Evolutionary conservation across 169 alveolate genomes (phyloP), one percentile per base, ranked within the genome.

Genomic region (Cryptosporidium ryanae): DNA sequence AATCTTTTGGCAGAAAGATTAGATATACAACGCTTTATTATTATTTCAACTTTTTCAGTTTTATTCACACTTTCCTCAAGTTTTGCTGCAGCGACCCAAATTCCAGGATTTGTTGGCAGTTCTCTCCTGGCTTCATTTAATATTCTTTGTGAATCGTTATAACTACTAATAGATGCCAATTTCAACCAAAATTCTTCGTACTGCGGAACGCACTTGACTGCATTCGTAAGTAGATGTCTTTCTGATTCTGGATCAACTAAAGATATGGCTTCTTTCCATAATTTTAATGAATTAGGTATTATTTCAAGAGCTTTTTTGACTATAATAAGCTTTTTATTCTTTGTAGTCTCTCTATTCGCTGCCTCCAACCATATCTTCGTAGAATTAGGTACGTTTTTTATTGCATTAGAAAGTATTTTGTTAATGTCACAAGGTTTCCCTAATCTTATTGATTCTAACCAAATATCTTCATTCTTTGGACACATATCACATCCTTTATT

Each of bases 391-490:
- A 93, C 92, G 82, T 84, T 84, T 49, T 93, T 90, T 21, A 97
- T 92, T 4, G 98, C 99, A 89, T 96, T 95, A 2, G 98, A 98
- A 52, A 98, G 90, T 23, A 98, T 95, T 10, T 96, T 95, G 90
- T 97, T 96, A 8, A 98, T 98, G 66, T 96, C 94, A 59, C 95
- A 97, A 13, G 98, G 97, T 67, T 98, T 96, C 82, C 97, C 98
- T 66, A 98, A 90, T 44, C 99, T 94, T 15, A 99, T 98, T 12
- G 99, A 99, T 92, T 98, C 99, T 38, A 97, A 92, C 99, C 99
- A 98, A 15, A 98, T 95, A 93, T 98, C 99, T 84, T 98, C 99
- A 84, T 94, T 95, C 84, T 96, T 95, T 38, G 99, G 98, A 89
- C 99, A 97, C 64, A 96, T 93, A 89, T 94, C 92, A 64, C 99